Conservation (phyloP, 2,329 filamentous ascomycete species). For the Mycosphaerella sp. region DNA sequence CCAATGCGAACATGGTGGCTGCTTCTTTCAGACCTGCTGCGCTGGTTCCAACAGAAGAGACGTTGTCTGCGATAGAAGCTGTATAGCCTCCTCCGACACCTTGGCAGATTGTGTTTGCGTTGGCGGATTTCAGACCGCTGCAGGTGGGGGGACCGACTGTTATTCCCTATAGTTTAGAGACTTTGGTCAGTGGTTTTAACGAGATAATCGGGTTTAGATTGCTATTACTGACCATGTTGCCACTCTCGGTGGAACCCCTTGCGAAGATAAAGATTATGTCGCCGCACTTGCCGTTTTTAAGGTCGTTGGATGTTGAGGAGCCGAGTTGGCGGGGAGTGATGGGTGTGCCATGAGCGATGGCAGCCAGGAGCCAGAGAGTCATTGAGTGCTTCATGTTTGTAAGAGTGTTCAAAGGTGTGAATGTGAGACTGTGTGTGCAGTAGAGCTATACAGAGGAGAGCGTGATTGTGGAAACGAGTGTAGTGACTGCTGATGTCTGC, state of each 20-base stretch:
- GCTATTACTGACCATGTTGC: slow-evolving; percentile 43
- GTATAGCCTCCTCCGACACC: slow-evolving; percentile 27
- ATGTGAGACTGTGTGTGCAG: background rate
- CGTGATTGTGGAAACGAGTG: slow-evolving; percentile 1
- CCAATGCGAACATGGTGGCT: slow-evolving; percentile 24
- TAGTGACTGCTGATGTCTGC: background rate
- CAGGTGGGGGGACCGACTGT: slow-evolving; percentile 27
- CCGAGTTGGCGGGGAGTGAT: slow-evolving; percentile 11
- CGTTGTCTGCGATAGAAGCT: slow-evolving; percentile 21
- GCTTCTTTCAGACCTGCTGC: slow-evolving; percentile 21
- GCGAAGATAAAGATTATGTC: slow-evolving; percentile 52
- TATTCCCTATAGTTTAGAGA: slow-evolving; percentile 12
- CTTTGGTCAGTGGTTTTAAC: background rate
- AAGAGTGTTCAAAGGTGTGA: background rate
- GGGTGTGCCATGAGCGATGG: slow-evolving; percentile 7
- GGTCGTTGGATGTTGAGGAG: slow-evolving; percentile 21
- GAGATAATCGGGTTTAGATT: background rate
- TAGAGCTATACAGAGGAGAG: background rate
- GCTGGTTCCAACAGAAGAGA: slow-evolving; percentile 22
- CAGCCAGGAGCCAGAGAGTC: slow-evolving; percentile 15
- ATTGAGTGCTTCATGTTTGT: background rate
- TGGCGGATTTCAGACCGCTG: slow-evolving; percentile 22
- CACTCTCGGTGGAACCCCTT: slow-evolving; percentile 50
- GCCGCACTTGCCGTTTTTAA: slow-evolving; percentile 36
- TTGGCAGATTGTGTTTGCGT: slow-evolving; percentile 24